Conservation (phyloP, 2,329 filamentous ascomycete species). For the Arthrobotrys conoides region DNA sequence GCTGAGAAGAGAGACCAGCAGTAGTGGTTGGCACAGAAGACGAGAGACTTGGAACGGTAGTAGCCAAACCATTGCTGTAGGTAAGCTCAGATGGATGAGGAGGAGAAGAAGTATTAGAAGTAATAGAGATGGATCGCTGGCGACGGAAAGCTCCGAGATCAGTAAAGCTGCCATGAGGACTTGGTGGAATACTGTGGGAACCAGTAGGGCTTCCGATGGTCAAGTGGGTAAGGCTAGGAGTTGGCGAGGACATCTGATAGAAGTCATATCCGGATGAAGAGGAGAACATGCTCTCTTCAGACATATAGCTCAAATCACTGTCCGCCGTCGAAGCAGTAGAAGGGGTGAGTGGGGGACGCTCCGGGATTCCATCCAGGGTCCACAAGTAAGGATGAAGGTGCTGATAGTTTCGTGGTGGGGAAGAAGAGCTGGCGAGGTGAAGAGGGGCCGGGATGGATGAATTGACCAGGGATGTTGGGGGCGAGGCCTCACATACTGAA, state of each 20-base stretch:
- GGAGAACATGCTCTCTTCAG: conserved; percentile 71
- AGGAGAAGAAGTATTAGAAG: conserved; percentile 54
- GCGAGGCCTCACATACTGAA: conserved; percentile 61
- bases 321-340: conserved; percentile 58
- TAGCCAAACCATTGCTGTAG: conserved; percentile 58
- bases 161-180: conserved; percentile 60
- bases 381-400: conserved; percentile 58
- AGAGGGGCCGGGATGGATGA: conserved; percentile 58
- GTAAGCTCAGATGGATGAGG: conserved; percentile 52
- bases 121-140: conserved; percentile 58
- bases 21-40: conserved; percentile 43
- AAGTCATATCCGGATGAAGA: conserved; percentile 78
- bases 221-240: conserved; percentile 64
- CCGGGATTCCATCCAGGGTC: conserved; percentile 64
- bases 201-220: conserved; percentile 58
- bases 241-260: conserved; percentile 69
- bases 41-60: conserved; percentile 50
- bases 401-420: conserved; percentile 58
- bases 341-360: conserved; percentile 62
- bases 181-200: conserved; percentile 56
- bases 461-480: conserved; percentile 60
- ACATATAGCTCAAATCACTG: conserved; percentile 60
- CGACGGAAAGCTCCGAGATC: conserved; percentile 60
- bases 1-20: conserved; percentile 36
- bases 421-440: conserved; percentile 59